phyloP scores from a whole-genome alignment of 2,329 filamentous ascomycete species.

The Aureobasidium sp. region DNA sequence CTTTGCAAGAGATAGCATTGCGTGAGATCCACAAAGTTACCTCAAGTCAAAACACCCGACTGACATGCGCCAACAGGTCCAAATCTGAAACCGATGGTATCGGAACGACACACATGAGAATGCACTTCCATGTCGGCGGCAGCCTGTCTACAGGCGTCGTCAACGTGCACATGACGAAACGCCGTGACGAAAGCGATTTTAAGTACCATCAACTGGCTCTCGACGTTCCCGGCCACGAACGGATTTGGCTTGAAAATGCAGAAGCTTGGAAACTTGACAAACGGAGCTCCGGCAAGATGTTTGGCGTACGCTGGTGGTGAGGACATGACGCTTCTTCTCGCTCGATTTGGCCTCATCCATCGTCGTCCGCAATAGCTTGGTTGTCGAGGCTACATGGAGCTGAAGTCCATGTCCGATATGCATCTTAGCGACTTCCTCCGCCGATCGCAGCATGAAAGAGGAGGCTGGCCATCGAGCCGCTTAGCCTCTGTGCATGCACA shows the following conservation, averaged over 20 bases:
- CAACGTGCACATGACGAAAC: constrained; percentile 67
- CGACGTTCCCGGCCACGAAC: constrained; percentile 60
- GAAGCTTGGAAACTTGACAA: constrained; percentile 39
- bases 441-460: neutral
- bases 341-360: neutral
- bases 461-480: neutral
- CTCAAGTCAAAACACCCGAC: neutral
- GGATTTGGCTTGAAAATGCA: constrained; percentile 59
- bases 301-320: constrained; percentile 51
- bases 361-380: neutral
- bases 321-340: neutral
- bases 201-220: constrained; percentile 74
- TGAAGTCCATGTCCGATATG: neutral
- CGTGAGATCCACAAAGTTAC: constrained; percentile 22
- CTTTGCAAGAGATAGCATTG: constrained; percentile 60
- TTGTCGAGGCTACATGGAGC: constrained; percentile 4
- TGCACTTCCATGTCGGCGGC: constrained; percentile 83
- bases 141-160: constrained; percentile 65
- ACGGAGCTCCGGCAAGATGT: constrained; percentile 39
- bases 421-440: neutral
- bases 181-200: constrained; percentile 55
- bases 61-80: constrained; percentile 40
- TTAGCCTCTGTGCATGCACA: neutral
- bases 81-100: constrained; percentile 59
- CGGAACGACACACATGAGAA: constrained; percentile 70